phyloP scores from a whole-genome alignment of 345 rosid species.

The Eucalyptus pauciflora region DNA sequence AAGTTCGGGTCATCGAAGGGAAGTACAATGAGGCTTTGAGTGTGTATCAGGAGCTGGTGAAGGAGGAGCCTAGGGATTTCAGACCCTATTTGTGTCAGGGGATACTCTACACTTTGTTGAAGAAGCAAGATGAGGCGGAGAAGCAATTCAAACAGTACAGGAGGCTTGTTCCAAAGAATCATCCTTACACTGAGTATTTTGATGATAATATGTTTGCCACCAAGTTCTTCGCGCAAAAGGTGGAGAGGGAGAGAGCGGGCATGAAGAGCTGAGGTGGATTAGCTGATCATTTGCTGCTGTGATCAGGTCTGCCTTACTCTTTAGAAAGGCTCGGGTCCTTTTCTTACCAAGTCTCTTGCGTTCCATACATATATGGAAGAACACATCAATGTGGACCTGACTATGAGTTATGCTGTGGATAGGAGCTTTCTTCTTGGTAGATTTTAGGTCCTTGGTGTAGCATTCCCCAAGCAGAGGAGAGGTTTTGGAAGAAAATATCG shows the following conservation, averaged over 20 bases:
- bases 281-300: background rate
- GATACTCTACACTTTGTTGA: slow-evolving; percentile 61
- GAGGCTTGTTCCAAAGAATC: slow-evolving; percentile 73
- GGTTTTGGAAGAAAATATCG: background rate
- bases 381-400: background rate
- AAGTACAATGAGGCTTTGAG: slow-evolving; percentile 61
- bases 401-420: background rate
- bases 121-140: slow-evolving; percentile 78
- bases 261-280: slow-evolving; percentile 11
- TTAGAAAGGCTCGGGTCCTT: background rate
- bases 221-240: slow-evolving; percentile 53
- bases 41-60: slow-evolving; percentile 67
- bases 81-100: slow-evolving; percentile 92
- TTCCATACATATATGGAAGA: background rate
- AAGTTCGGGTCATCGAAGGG: slow-evolving; percentile 62
- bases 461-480: background rate
- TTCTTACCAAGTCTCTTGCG: background rate
- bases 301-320: background rate
- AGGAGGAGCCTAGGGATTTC: slow-evolving; percentile 89
- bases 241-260: slow-evolving; percentile 28
- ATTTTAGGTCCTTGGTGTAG: background rate
- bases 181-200: slow-evolving; percentile 77
- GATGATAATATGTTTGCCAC: slow-evolving; percentile 65
- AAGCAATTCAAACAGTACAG: slow-evolving; percentile 71
- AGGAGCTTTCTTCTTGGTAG: background rate